Evolutionary conservation across 169 alveolate species (phyloP), one percentile per base, ranked within the genome.

Genomic region (Cystoisospora suis): DNA sequence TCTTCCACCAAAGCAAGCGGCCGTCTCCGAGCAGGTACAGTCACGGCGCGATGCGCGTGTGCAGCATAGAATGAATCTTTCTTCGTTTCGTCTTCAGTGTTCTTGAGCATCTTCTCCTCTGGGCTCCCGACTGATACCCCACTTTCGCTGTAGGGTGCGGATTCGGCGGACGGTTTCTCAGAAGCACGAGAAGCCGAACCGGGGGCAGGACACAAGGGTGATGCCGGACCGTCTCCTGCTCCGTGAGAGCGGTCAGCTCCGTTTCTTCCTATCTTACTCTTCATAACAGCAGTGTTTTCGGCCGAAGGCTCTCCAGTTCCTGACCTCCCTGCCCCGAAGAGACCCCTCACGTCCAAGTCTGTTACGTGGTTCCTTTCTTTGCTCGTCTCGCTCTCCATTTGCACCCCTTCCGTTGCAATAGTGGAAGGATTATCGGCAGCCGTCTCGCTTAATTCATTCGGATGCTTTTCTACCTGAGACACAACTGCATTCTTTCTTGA

Each of bases 41-140:
- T 23, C 77, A 65, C 77, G 42, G 77, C 36, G 44, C n/a, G 77
- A 44, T 65, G 77, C 34, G 77, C 77, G n/a, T n/a, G 77, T 44
- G 77, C 77, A 1, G n/a, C 36, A 36, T 44, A 65, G 77, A 65
- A 65, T 12, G 4, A 9, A 20, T 49, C 36, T 65, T 65, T n/a
- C 2, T 17, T 36, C 38, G 5, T n/a, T 5, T 65, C 44, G 42
- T 65, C 42, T 20, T 9, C 61, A 12, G 23, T 36, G 45, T 65
- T 44, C 38, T n/a, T 65, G 45, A 44, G 0, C 77, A 9, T 15
- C 75, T 65, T 65, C 42, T n/a, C 40, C 77, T 17, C 45, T n/a
- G n/a, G n/a, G n/a, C n/a, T n/a, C n/a, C n/a, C n/a, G n/a, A n/a
- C n/a, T n/a, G n/a, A n/a, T n/a, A n/a, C n/a, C n/a, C n/a, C n/a